These are phyloP conservation scores for Erysiphe pulchra DNA, from an alignment of 2,329 filamentous ascomycete species.

Conservation along the genomic window DNA sequence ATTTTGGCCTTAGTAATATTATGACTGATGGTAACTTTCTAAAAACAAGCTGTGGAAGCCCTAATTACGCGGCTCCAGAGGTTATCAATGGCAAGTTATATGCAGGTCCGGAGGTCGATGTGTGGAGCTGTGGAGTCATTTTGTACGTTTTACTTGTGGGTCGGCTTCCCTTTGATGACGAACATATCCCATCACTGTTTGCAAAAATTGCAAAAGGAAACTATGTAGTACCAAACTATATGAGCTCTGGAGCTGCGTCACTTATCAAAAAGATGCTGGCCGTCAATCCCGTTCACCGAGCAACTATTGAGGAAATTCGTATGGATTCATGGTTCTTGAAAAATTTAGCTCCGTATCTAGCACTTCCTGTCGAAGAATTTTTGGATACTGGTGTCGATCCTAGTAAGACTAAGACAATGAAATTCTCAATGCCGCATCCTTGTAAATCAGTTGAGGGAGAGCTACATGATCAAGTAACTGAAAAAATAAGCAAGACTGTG, in stretches of 20 bases:
- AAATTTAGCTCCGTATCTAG: conserved; percentile 65
- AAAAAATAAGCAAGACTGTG: conserved; percentile 95
- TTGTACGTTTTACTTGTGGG: conserved; percentile 62
- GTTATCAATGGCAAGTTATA: conserved; percentile 96
- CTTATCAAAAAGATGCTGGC: conserved; percentile 86
- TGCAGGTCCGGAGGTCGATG: conserved; percentile 89
- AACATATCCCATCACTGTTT: conserved; percentile 92
- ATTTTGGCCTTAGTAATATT: conserved; percentile 96
- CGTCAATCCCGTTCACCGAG: conserved; percentile 81
- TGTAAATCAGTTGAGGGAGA: conserved; percentile 61
- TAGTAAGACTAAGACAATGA: conserved; percentile 68
- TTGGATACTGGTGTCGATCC: conserved; percentile 83
- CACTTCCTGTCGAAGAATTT: conserved; percentile 74
- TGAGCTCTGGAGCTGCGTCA: conserved; percentile 56
- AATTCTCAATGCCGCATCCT: conserved; percentile 55
- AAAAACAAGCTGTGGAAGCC: conserved; percentile 93
- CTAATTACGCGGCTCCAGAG: conserved; percentile 93
- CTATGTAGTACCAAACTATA: conserved; percentile 78
- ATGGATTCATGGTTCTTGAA: conserved; percentile 84
- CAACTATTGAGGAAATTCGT: conserved; percentile 81
- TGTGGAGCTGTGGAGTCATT: conserved; percentile 92
- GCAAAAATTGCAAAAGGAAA: conserved; percentile 92
- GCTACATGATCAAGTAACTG: conserved; percentile 74
- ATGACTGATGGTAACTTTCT: conserved; percentile 99
- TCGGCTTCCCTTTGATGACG: conserved; percentile 83